Evolutionary conservation across 2,329 filamentous ascomycete species (phyloP), one percentile per base, ranked within the genome.

Genomic region (Phoma sp.): DNA sequence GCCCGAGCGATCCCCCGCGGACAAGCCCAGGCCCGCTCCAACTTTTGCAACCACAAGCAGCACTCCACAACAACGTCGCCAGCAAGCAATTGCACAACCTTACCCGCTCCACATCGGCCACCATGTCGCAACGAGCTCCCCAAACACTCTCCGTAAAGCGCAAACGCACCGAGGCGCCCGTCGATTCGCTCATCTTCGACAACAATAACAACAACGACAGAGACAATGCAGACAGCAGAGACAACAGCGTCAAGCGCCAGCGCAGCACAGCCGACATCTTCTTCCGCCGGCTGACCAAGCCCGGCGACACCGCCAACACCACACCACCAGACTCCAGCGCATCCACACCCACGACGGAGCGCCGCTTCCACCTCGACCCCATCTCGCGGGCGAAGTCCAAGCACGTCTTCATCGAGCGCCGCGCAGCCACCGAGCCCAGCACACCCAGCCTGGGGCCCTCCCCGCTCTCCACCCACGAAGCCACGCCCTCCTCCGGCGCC

Each of bases 161-260:
- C 51, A 81, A 83, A 60, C 79, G 82, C 50, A 78, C 80, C 50
- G 82, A 85, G 48, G 80, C 82, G 42, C 81, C 83, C 3, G 78
- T 83, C n/a, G 82, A 85, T 56, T 77, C 79, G 22, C 72, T 84
- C 44, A 52, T 68, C 23, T 63, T 70, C 50, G 66, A 72, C 38
- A 52, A 61, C 46, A 57, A 61, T 44, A 57, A 36, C 30, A 57
- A 18, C 18, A 18, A 18, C 18, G 18, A 18, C 18, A 18, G 18
- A 18, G 18, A 18, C 18, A 18, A 18, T 18, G 18, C 18, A 18
- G 18, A 18, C 18, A 18, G 18, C 18, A 18, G 18, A 18, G 18
- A 18, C 18, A 18, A 18, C 18, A 18, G 18, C 18, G 18, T 59
- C 47, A 65, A 69, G 52, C 58, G 60, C 9, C 62, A 62, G 51